Base-by-base conservation (phyloP, 2,329 filamentous ascomycete genomes). In the Penicillium sp. region DNA sequence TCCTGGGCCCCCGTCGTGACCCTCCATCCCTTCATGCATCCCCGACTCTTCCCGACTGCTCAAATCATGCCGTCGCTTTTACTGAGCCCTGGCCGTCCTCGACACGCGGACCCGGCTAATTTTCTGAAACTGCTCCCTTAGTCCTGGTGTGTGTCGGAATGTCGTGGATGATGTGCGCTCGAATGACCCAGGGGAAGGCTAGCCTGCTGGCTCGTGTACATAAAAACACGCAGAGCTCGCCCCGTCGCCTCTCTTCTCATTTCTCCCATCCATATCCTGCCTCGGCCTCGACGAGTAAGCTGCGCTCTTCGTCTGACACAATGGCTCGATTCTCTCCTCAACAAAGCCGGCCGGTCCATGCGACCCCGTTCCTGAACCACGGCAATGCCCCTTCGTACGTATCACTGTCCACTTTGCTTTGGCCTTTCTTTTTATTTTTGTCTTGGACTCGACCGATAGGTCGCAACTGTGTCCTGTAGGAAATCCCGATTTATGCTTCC, bases 111-210 rank as follows among this genome's bases (percentile, higher is more conserved):
- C 44, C 53, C 53, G 53, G 51, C 28, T 51, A 51, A 50, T 56
- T 50, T 37, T 44, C 32, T 80, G n/a, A n/a, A n/a, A n/a, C n/a
- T n/a, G n/a, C n/a, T n/a, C n/a, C n/a, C n/a, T n/a, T n/a, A n/a
- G n/a, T n/a, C n/a, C n/a, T n/a, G n/a, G 60, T 88, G 84, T 46
- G 75, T 45, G 72, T 74, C 54, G 72, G 59, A 49, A 62, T 61
- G 57, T 48, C 51, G 47, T 59, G 58, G 57, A 56, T 51, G 44
- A 55, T 48, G 47, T 49, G 50, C 45, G 43, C 50, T 52, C 53
- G 45, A 56, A 36, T 39, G 18, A 31, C 53, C 54, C 59, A 62
- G 54, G 55, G 60, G 57, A 48, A 41, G 49, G 47, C 56, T 59
- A 60, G 42, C 32, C 43, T 61, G 49, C 40, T 59, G 55, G 52